Base-by-base conservation (phyloP, 371 early-diverging fungal genomes). In the Haplosporangium sp. region DNA sequence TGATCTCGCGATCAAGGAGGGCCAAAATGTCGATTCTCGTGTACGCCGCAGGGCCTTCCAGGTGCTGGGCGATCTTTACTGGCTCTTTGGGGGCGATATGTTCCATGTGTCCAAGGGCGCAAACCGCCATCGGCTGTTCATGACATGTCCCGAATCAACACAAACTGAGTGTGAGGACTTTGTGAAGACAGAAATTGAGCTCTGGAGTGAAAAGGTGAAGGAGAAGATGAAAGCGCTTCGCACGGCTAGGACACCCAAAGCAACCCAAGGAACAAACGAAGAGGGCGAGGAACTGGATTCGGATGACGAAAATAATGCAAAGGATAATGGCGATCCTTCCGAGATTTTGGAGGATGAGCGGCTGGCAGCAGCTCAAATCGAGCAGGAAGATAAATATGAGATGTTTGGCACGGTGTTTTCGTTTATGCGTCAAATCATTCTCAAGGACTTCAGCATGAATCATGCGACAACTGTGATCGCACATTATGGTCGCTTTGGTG, bases 51-150 rank as follows among this genome's bases (percentile, higher is more conserved):
- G 83, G 82, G 83, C 87, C 12, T 87, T 86, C 65, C 84, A 83
- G 40, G 75, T 81, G 40, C 41, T 88, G 29, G 81, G 88, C 9
- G 88, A 88, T 59, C 59, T 86, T 0, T 86, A 86, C 63, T 87
- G 87, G 87, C 64, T 90, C 7, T 88, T 89, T 71, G 82, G 83
- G 2, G 84, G 85, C 18, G 86, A 87, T 16, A 62, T 86, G 56
- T 87, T 86, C 73, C 74, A 75, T 21, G 9, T 54, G 4, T 67
- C 71, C n/a, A 67, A 63, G 21, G 62, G 60, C 7, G 48, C 53
- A 12, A 79, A 75, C 14, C 64, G 84, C n/a, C 70, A 74, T 13
- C 62, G 76, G 9, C 59, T 87, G 38, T 69, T 74, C 53, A 70
- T 82, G 21, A 56, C 58, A 9, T 88, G 86, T 48, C 73, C 86